Base-by-base conservation (phyloP, 1,139 yeast species). In the Taphrina deformans region DNA sequence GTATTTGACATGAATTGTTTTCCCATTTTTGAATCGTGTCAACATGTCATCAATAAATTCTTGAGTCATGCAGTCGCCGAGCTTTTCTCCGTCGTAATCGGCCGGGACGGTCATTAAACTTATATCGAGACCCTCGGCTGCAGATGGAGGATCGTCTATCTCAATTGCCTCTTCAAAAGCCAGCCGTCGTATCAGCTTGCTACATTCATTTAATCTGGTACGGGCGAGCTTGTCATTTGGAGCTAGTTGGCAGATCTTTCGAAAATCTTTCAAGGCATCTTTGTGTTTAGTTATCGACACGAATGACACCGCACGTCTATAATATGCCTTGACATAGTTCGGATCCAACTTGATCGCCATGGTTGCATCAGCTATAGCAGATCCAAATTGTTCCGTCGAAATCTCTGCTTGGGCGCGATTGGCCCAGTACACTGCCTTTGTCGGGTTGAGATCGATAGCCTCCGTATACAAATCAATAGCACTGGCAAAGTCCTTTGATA, bases 321-420 rank as follows among this genome's bases (percentile, higher is more conserved):
- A 85, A 72, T 87, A 88, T 72, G 86, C 85, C 55, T 67, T 93
- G 59, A 85, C 78, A 73, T 89, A 88, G 50, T 79, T 74, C 0
- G 87, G 82, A 73, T 93, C 91, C 12, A 87, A 74, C 59, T 80
- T 81, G 59, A 93, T 79, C 0, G 98, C 92, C 56, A 78, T 76
- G 45, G 86, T 83, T 71, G 96, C 87, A 74, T 92, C 97, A 18
- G 77, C 79, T 3, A 92, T 83, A 0, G 97, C 96, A 59, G 84
- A 80, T 1, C 97, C 98, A 75, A 88, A 92, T 71, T 86, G 87
- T 74, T 93, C 99, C 65, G 86, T 76, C 74, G 89, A 89, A 73
- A 92, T 85, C 70, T 91, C 87, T 0, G 90, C 96, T 72, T 90
- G 96, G 0, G 99, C 97, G 69, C 97, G 80, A 77, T 93, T 93